Base-by-base conservation (phyloP, 805 yeast genomes). In the Candida tallmaniae region DNA sequence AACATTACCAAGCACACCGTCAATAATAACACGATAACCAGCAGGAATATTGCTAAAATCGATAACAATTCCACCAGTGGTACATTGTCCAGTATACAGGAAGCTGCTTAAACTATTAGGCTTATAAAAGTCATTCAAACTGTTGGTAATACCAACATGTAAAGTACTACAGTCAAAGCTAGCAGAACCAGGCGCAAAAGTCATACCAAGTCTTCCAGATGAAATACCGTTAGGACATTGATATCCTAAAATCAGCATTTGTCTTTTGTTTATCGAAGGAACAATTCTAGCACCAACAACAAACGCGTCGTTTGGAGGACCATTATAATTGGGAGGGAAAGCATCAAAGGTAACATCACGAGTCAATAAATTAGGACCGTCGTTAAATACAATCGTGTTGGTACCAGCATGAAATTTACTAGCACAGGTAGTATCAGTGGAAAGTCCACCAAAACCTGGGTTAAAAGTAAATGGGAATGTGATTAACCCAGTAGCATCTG, bases 1-100 rank as follows among this genome's bases (percentile, higher is more conserved):
- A 8, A 14, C 6, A n/a, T n/a, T n/a, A 14, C 7, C 22, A 2
- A 19, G 23, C 4, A 29, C 20, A 13, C 29, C 40, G 29, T 47
- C 50, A 23, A 54, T 41, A 34, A 44, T 52, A 7, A 56, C 54
- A 12, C 57, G 39, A 38, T 42, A 52, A 2, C 62, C 63, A 2
- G 59, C 57, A 6, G 62, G 60, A 19, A 58, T 26, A 32, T 48
- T 51, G 4, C 23, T 19, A 37, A 48, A 56, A n/a, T 16, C 33
- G n/a, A 45, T 40, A 3, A 30, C 32, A 16, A 29, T 39, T 3
- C 32, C 31, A 6, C 35, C 28, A 13, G 27, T 14, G 3, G 40
- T 28, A 41, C 61, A 58, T 1, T 42, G 12, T 9, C 36, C 38
- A 5, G 51, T 40, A 19, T 26, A 33, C 2, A 20, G 11, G 26